Evolutionary conservation across 331 rosid genomes (phyloP), one percentile per base, ranked within the genome.

Genomic region (Quercus lobata): DNA sequence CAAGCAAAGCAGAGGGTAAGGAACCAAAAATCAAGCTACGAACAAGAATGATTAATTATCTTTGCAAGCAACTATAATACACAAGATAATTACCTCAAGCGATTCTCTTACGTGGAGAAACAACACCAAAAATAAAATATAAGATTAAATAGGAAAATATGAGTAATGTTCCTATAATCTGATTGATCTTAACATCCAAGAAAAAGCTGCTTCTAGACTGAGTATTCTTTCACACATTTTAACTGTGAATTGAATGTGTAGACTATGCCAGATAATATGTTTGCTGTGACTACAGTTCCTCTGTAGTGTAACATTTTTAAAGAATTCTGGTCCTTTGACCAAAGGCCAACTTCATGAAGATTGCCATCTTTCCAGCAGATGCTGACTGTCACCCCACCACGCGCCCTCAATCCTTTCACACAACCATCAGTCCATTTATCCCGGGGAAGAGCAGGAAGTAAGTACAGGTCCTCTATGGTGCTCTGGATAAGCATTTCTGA

Each of bases 401-500:
- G 89, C 2, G 87, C 93, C 74, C 80, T 89, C 74, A 89, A 60
- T 22, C 93, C 93, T 82, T 80, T 82, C 74, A 89, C 84, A 8
- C 71, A 89, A 4, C 93, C 93, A 57, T 83, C 78, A 1, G 86
- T 62, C 93, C 93, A 89, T 75, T 85, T 86, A 27, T 82, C 84
- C 14, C 58, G 25, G 12, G 93, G 93, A 57, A 89, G 87, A 25
- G 93, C 93, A 1, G 93, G 93, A 71, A 89, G 91, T 7, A 89
- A 29, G 84, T 68, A 84, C n/a, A 89, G 74, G 60, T 89, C 93
- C 3, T 72, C 76, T 65, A 80, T 15, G 4, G 88, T 87, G 83
- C 93, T 89, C 81, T 89, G 93, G 17, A 87, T 81, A 29, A 89
- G 88, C 91, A 89, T 83, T 82, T 89, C 93, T 18, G 93, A 87